Evolutionary conservation across 768 basidiomycete genomes (phyloP).

Genomic region (Lactarius evosmus): DNA sequence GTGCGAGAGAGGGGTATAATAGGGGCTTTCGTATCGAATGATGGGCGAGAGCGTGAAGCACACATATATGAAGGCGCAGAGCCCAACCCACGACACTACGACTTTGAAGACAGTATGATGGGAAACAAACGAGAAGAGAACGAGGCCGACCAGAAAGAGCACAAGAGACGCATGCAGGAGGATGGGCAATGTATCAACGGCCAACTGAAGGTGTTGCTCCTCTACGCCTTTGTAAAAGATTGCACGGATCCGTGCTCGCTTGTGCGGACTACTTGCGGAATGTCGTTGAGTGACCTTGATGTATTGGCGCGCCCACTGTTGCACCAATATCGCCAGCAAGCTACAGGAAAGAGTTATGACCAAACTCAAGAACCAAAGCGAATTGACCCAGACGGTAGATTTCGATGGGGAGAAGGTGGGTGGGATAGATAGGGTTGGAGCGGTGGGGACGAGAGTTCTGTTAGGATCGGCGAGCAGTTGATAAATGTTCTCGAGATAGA

Average conservation of each 20-base stretch:
- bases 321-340: background rate
- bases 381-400: background rate
- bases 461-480: background rate
- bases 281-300: background rate
- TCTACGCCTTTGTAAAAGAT: constrained; percentile 1
- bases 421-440: background rate
- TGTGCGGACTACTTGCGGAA: background rate
- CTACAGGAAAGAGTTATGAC: background rate
- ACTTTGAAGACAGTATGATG: constrained; percentile 1
- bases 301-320: background rate
- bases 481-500: constrained; percentile 2
- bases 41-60: background rate
- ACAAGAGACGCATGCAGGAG: constrained; percentile 14
- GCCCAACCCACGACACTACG: background rate
- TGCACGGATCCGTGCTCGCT: background rate
- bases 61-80: background rate
- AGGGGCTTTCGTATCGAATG: background rate
- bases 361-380: background rate
- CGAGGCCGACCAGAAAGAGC: constrained; percentile 18
- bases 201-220: background rate
- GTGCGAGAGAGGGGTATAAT: background rate
- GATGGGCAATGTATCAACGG: background rate
- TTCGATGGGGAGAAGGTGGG: background rate
- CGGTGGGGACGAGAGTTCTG: background rate
- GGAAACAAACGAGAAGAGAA: constrained; percentile 2